Percentiles rank a stretch among this genome's conserved stretches.
These are phyloP conservation scores for Micractinium conductrix DNA, from an alignment of 139 green algal genomes.

Conservation along the genomic window DNA sequence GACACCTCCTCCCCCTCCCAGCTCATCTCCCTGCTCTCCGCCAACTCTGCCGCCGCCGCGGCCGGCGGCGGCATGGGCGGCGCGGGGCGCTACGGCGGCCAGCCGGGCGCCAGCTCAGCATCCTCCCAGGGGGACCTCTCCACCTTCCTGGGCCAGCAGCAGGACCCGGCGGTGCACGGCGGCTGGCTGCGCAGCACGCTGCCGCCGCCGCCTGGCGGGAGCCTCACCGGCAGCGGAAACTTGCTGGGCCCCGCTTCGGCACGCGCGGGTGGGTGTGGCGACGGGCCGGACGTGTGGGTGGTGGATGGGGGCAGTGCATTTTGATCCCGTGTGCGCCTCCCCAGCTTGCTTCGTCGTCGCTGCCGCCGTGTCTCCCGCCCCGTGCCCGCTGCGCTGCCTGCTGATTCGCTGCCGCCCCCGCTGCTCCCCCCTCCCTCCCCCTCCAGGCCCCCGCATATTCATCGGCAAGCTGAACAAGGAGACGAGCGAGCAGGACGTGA, in stretches of 20 bases:
- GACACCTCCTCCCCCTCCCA: conserved; percentile 30
- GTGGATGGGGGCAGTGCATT: not conserved
- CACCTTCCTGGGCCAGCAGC: conserved; percentile 26
- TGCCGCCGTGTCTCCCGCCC: too few relatives aligned
- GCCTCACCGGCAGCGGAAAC: conserved; percentile 19
- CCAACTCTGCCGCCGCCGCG: conserved; percentile 19
- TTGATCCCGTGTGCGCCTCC: not conserved
- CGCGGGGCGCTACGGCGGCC: not conserved
- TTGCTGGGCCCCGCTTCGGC: conserved; percentile 18
- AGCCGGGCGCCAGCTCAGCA: not conserved
- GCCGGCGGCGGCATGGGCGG: not conserved
- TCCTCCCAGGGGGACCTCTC: conserved; percentile 37
- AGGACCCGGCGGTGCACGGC: conserved; percentile 19
- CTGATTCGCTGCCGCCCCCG: not conserved
- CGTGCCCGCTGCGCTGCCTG: not conserved
- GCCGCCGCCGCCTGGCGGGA: not conserved
- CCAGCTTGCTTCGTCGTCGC: too few relatives aligned
- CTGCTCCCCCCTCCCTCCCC: not conserved
- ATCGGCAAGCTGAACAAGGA: conserved; percentile 90
- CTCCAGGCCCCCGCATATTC: conserved; percentile 86
- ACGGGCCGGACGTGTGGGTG: too few relatives aligned
- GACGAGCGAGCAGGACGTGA: conserved; percentile 82
- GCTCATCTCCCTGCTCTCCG: conserved; percentile 27
- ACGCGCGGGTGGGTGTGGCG: conserved; percentile 26
- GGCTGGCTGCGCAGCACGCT: conserved; percentile 19